Conservation (phyloP, 2,329 filamentous ascomycete genomes). For the Cryphonectria parasitica region DNA sequence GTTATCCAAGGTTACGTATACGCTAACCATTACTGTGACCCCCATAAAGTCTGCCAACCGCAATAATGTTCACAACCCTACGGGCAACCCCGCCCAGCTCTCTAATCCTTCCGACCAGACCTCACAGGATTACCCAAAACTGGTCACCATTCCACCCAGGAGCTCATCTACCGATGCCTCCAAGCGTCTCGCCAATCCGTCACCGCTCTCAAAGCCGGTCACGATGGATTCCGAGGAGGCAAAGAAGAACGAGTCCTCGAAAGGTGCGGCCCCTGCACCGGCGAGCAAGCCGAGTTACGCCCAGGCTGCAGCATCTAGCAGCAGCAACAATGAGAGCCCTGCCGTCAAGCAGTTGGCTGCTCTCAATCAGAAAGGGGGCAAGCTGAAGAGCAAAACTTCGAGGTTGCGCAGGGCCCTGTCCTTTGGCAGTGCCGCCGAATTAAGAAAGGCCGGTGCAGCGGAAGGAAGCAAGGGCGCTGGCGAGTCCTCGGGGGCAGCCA, state of each 20-base stretch:
- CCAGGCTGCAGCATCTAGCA: slow-evolving; percentile 34
- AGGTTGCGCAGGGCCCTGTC: slow-evolving; percentile 90
- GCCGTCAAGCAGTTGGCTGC: slow-evolving; percentile 85
- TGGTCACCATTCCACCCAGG: slow-evolving; percentile 63
- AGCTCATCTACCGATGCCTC: slow-evolving; percentile 67
- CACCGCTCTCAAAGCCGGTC: slow-evolving; percentile 73
- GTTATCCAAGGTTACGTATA: slow-evolving; percentile 34
- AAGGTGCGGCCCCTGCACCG: slow-evolving; percentile 33
- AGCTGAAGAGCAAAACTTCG: slow-evolving; percentile 82
- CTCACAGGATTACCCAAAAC: slow-evolving; percentile 54
- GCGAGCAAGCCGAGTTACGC: slow-evolving; percentile 24
- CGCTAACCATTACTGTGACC: slow-evolving; percentile 52
- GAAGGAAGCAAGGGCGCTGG: slow-evolving; percentile 42
- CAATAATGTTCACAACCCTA: slow-evolving; percentile 55
- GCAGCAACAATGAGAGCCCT: slow-evolving; percentile 59
- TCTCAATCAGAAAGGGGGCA: slow-evolving; percentile 80
- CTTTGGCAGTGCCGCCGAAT: slow-evolving; percentile 92
- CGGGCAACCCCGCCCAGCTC: slow-evolving; percentile 55
- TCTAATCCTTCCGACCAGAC: slow-evolving; percentile 50
- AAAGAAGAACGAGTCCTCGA: slow-evolving; percentile 46
- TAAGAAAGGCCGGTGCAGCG: slow-evolving; percentile 74
- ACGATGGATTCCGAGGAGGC: slow-evolving; percentile 61
- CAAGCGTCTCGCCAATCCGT: slow-evolving; percentile 69
- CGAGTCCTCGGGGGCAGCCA: slow-evolving; percentile 47
- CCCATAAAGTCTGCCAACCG: slow-evolving; percentile 61